These are phyloP conservation scores for Phytophthora vignae DNA, from an alignment of 352 stramenopile species.

Conservation along the genomic window DNA sequence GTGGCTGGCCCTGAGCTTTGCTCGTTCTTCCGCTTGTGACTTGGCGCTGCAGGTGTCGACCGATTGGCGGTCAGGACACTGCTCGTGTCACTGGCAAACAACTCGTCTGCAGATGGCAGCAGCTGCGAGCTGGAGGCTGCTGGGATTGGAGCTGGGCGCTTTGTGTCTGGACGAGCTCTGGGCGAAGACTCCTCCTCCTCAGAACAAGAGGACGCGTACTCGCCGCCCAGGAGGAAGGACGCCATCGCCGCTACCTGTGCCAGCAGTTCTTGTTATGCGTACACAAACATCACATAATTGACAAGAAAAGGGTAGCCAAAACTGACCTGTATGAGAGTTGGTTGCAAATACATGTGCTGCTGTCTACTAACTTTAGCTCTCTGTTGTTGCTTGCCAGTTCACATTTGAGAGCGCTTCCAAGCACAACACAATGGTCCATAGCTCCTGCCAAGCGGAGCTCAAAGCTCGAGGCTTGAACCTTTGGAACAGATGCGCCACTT, in stretches of 20 bases:
- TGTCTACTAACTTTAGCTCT: no score
- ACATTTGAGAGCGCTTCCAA: no score
- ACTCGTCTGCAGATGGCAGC: slow-evolving; percentile 56
- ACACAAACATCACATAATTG: neutral
- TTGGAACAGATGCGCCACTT: neutral
- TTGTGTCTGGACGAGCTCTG: neutral
- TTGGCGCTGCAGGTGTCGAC: slow-evolving; percentile 9
- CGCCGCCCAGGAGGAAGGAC: slow-evolving; percentile 68
- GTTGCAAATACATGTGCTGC: no score
- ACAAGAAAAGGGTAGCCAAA: neutral
- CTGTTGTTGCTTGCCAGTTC: no score
- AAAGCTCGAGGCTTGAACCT: neutral
- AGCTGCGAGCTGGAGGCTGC: neutral
- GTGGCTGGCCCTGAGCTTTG: slow-evolving; percentile 13
- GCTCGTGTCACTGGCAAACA: slow-evolving; percentile 55
- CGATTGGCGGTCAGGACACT: slow-evolving; percentile 20
- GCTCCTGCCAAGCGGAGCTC: neutral
- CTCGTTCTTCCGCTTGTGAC: slow-evolving; percentile 42
- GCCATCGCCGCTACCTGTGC: slow-evolving; percentile 19
- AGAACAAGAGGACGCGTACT: slow-evolving; percentile 58
- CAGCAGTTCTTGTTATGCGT: neutral
- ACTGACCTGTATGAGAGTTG: neutral
- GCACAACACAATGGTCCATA: no score
- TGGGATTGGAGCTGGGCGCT: neutral
- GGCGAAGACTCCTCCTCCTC: slow-evolving; percentile 34